Base-by-base conservation (phyloP, 73 alveolate species). In the Breviolum minutum region DNA sequence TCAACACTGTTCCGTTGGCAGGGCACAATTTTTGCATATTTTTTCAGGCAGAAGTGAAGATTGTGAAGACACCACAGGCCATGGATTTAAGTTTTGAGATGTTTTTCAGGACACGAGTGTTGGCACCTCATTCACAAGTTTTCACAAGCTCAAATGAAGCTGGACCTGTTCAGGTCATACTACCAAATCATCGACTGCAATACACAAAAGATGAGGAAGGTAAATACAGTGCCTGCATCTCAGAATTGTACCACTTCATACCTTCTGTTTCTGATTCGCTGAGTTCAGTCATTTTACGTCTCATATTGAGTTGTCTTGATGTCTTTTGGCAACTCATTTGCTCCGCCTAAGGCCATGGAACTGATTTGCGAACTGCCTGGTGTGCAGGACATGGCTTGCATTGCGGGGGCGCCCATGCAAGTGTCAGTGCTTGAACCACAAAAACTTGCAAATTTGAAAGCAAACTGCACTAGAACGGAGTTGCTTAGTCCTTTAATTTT, bases 351-450 rank as follows among this genome's bases (percentile, higher is more conserved):
- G 96, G 96, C 79, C 22, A 71, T 92, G 97, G 97, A 92, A 40
- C 97, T 92, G n/a, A n/a, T 74, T 5, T 92, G 97, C 80, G 97
- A 92, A 64, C 89, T 92, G 60, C 97, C 97, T 5, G 97, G 97
- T 1, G 97, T 92, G 77, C 82, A 80, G 77, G 97, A 92, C 64
- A 92, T 92, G 97, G 89, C 81, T 24, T 92, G 97, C 89, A 92
- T 92, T 69, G 97, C 48, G 16, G 29, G 89, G 89, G 22, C 54
- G 0, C 54, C 54, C 54, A 40, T 40, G 54, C 54, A 40, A 40
- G 54, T 40, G 54, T 40, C 54, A 40, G 40, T 32, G 17, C 77
- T 22, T 68, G 77, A 68, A 4, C 17, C 77, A 22, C 2, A 68
- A 22, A 22, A 6, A 22, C 24, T 68, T 0, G n/a, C 77, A 68